Evolutionary conservation across 2,329 filamentous ascomycete genomes (phyloP), one percentile per base, ranked within the genome.

Genomic region (Hortaea sp.): DNA sequence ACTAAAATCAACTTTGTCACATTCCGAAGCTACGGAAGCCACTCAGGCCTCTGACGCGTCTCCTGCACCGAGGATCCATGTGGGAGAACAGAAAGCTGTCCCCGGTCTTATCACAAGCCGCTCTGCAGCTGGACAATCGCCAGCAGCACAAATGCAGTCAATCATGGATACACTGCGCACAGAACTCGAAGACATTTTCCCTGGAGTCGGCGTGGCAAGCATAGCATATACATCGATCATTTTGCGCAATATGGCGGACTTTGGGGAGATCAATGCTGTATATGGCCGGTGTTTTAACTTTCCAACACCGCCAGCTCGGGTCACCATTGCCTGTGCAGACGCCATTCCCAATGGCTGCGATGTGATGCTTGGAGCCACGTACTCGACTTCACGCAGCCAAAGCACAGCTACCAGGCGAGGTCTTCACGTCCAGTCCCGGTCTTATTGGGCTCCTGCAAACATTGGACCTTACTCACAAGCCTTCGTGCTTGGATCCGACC

Each of bases 401-500:
- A 20, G 43, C 1, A 29, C 27, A 37, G 53, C 55, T 12, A 45
- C 49, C 35, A 65, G 71, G 30, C 54, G 58, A 46, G 85, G 66
- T 0, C 75, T 97, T 1, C 92, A 98, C 63, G 89, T 98, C 5
- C 92, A 97, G 66, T 89, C 85, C 3, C 75, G 86, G 35, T 94
- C 88, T 7, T 97, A 97, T 72, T 98, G 92, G 92, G 92, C 92
- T 0, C 92, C 92, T 0, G 90, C 92, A 13, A 97, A 97, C 60
- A 97, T 98, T 45, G 92, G 92, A 0, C 92, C 92, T 0, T 97
- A 97, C 66, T 95, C 89, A 46, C 92, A 98, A 68, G 88, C 88
- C 4, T 80, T 92, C 42, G 73, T 76, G 2, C 67, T 79, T 7
- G 70, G 71, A 20, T 20, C 39, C 11, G 31, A 38, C 9, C 7